Evolutionary conservation across 2,329 filamentous ascomycete species (phyloP).

Genomic region (Arthroderma sp.): DNA sequence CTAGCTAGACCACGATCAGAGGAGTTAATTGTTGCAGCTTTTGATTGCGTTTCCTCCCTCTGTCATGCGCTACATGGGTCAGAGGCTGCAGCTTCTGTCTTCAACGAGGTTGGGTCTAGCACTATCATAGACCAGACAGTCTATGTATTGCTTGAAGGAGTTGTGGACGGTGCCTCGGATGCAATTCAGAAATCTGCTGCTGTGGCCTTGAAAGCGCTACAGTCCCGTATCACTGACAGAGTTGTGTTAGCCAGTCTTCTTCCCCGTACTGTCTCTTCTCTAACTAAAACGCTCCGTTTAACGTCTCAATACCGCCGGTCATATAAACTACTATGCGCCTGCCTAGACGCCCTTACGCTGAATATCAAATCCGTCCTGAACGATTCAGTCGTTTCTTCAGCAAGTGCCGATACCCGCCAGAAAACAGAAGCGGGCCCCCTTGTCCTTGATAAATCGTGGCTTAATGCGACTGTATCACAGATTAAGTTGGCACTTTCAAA

Average conservation of each 20-base stretch:
- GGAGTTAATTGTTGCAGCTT: conserved; percentile 61
- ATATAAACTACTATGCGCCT: conserved; percentile 52
- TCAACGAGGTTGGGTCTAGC: conserved; percentile 47
- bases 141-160: conserved; percentile 63
- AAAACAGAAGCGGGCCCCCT: conserved; percentile 26
- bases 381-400: conserved; percentile 28
- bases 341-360: conserved; percentile 46
- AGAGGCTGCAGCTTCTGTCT: conserved; percentile 32
- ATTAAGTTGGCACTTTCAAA: conserved; percentile 71
- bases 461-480: conserved; percentile 66
- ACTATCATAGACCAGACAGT: conserved; percentile 73
- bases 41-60: conserved; percentile 51
- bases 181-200: conserved; percentile 62
- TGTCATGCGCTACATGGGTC: conserved; percentile 40
- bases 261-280: conserved; percentile 71
- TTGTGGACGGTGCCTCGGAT: conserved; percentile 52
- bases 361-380: conserved; percentile 37
- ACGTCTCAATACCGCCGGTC: conserved; percentile 50
- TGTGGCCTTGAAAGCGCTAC: conserved; percentile 50
- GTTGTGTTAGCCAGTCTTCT: conserved; percentile 74
- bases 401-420: conserved; percentile 14
- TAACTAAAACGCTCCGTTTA: conserved; percentile 63
- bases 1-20: conserved; percentile 39
- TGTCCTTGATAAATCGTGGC: conserved; percentile 49
- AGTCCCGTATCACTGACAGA: conserved; percentile 53